A percentile compares a stretch with the other conserved stretches of the same genome.
Evolutionary conservation across 345 rosid species (phyloP).

Genomic region (Melaleuca quinquenervia): DNA sequence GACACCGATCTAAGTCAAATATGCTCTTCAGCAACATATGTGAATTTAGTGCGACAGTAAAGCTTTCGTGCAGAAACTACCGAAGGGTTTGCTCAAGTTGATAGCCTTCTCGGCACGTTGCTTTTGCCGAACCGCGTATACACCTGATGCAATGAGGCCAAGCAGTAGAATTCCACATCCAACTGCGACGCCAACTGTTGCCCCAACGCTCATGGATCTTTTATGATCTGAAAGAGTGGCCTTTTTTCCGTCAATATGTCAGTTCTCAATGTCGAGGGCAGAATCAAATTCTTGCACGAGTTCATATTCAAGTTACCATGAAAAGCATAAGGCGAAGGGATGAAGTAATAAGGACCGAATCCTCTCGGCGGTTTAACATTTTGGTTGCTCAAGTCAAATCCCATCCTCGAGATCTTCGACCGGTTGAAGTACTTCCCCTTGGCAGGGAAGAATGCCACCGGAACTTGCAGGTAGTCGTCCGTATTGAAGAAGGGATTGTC

Average conservation of each 20-base stretch:
- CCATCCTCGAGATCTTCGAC: slow-evolving; percentile 54
- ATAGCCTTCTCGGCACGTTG: slow-evolving; percentile 94
- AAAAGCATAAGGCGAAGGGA: slow-evolving; percentile 77
- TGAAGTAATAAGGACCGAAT: slow-evolving; percentile 85
- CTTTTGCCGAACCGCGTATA: slow-evolving; percentile 83
- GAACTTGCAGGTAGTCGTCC: slow-evolving; percentile 86
- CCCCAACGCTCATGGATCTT: slow-evolving; percentile 34
- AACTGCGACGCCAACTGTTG: slow-evolving; percentile 33
- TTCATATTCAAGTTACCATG: slow-evolving; percentile 39
- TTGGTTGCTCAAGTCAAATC: slow-evolving; percentile 79
- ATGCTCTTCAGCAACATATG: not conserved
- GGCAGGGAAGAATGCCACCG: slow-evolving; percentile 68
- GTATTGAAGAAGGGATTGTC: slow-evolving; percentile 74
- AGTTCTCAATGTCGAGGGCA: not conserved
- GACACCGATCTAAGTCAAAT: not conserved
- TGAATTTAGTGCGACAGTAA: not conserved
- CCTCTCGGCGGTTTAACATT: slow-evolving; percentile 71
- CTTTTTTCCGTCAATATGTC: not conserved
- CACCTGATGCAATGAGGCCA: slow-evolving; percentile 53
- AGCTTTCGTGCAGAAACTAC: slow-evolving; percentile 21
- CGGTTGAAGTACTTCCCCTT: slow-evolving; percentile 48
- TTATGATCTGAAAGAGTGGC: slow-evolving; percentile 27
- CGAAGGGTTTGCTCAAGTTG: slow-evolving; percentile 74
- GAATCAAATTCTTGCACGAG: not conserved
- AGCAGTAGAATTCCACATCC: slow-evolving; percentile 42